A percentile compares a stretch with the other conserved stretches of the same genome.
Evolutionary conservation across 768 basidiomycete genomes (phyloP).

Genomic region (Boletales sp.): DNA sequence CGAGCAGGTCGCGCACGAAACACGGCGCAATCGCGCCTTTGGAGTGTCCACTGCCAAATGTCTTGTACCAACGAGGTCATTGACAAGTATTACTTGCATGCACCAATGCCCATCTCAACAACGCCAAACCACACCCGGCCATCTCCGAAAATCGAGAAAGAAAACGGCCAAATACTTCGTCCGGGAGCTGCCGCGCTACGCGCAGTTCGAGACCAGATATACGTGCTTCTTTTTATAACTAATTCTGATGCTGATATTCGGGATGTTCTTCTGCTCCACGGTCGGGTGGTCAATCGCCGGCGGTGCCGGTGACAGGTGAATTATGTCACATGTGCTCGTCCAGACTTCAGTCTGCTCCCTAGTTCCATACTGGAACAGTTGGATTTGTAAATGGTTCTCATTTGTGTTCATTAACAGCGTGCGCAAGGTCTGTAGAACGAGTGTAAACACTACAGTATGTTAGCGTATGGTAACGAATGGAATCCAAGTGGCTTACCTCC

Average conservation of each 20-base stretch:
- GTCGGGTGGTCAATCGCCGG: too few relatives aligned
- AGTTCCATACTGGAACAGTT: too few relatives aligned
- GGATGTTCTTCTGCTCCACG: slow-evolving; percentile 41
- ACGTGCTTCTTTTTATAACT: slow-evolving; percentile 82
- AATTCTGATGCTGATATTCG: slow-evolving; percentile 81
- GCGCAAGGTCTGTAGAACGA: too few relatives aligned
- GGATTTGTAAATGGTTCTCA: too few relatives aligned
- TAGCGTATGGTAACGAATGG: too few relatives aligned
- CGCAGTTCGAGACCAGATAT: slow-evolving; percentile 87
- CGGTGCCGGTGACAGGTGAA: too few relatives aligned
- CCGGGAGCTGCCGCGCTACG: slow-evolving; percentile 87
- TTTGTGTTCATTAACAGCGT: too few relatives aligned
- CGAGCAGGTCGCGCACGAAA: slow-evolving; percentile 49
- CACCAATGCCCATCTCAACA: slow-evolving; percentile 92
- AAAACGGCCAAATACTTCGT: slow-evolving; percentile 88
- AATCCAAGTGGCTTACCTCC: too few relatives aligned
- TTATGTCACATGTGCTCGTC: too few relatives aligned
- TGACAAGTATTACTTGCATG: too few relatives aligned
- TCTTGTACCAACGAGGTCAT: not conserved
- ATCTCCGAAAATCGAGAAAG: slow-evolving; percentile 94
- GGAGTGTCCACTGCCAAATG: slow-evolving; percentile 52
- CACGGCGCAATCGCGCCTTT: slow-evolving; percentile 54
- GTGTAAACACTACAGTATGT: too few relatives aligned
- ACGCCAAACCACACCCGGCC: slow-evolving; percentile 83
- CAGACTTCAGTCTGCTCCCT: too few relatives aligned